Evolutionary conservation across 1,139 yeast species (phyloP).

Genomic region (Kodamaea sp.): DNA sequence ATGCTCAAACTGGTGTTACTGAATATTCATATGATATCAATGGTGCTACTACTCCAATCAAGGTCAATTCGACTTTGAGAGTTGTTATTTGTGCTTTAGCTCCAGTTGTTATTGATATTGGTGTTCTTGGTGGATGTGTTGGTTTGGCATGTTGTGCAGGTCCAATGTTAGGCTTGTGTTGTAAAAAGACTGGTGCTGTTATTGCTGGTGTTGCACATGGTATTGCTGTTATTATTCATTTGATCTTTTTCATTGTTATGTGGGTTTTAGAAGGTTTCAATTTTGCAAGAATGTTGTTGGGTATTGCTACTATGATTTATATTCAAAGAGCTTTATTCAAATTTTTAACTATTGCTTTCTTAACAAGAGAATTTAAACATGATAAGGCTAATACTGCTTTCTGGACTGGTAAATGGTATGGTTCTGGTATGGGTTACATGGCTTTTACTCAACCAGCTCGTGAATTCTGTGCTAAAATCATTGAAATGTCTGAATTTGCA

Average conservation of each 20-base stretch:
- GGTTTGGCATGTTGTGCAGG: constrained; percentile 96
- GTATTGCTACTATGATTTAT: constrained; percentile 80
- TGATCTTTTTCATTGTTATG: constrained; percentile 87
- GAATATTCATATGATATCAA: constrained; percentile 30
- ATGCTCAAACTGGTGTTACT: constrained; percentile 94
- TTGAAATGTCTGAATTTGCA: constrained; percentile 93
- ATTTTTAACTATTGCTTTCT: constrained; percentile 68
- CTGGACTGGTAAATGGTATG: constrained; percentile 99
- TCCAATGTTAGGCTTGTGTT: constrained; percentile 89
- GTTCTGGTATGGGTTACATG: constrained; percentile 90
- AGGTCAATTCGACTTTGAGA: constrained; percentile 81
- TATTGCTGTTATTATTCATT: constrained; percentile 79
- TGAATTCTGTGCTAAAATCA: constrained; percentile 91
- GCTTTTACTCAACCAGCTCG: constrained; percentile 96
- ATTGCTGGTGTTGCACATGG: constrained; percentile 98
- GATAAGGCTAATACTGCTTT: constrained; percentile 96
- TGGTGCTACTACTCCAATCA: constrained; percentile 30
- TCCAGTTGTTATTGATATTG: constrained; percentile 88
- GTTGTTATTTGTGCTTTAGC: constrained; percentile 84
- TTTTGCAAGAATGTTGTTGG: constrained; percentile 83
- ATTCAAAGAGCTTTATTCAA: constrained; percentile 87
- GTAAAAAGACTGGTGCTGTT: constrained; percentile 96
- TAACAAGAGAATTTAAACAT: constrained; percentile 96
- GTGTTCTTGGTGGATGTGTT: constrained; percentile 69
- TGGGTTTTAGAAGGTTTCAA: constrained; percentile 96